Conservation (phyloP, 2,329 filamentous ascomycete genomes). For the Colletotrichum sp. region DNA sequence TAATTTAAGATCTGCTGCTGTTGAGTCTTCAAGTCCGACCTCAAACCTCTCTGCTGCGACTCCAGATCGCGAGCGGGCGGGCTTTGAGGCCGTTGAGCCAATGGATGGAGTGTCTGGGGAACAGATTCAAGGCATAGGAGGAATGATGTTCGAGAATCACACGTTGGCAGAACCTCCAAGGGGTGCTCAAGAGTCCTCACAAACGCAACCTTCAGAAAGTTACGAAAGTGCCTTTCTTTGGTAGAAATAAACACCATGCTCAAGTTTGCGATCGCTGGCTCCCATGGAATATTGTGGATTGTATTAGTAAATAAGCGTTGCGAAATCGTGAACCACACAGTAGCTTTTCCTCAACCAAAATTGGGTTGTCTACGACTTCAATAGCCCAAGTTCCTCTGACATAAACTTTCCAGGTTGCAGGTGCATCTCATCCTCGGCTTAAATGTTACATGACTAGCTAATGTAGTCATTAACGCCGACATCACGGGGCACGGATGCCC, state of each 20-base stretch:
- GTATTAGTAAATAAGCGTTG: not conserved
- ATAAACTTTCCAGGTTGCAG: not conserved
- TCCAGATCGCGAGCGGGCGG: not conserved
- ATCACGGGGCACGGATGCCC: not conserved
- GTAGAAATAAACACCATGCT: not conserved
- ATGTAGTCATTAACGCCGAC: not conserved
- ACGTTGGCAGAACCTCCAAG: not conserved
- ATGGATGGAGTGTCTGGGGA: not conserved
- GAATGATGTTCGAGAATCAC: not conserved
- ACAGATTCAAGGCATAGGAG: not conserved
- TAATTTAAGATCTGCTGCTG: not conserved
- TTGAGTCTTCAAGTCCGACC: not conserved
- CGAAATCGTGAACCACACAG: not conserved
- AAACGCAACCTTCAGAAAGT: not conserved
- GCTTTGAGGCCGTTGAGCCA: not conserved
- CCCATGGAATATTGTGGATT: not conserved
- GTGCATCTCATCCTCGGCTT: not conserved
- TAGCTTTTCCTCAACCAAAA: not conserved
- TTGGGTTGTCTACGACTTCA: not conserved
- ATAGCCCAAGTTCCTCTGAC: not conserved
- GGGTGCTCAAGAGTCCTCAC: no score
- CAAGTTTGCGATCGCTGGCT: not conserved
- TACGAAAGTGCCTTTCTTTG: slow-evolving; percentile 2
- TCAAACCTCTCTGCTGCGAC: not conserved
- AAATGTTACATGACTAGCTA: not conserved